phyloP scores from a whole-genome alignment of 2,329 filamentous ascomycete species.

The Diplodia intermedia region DNA sequence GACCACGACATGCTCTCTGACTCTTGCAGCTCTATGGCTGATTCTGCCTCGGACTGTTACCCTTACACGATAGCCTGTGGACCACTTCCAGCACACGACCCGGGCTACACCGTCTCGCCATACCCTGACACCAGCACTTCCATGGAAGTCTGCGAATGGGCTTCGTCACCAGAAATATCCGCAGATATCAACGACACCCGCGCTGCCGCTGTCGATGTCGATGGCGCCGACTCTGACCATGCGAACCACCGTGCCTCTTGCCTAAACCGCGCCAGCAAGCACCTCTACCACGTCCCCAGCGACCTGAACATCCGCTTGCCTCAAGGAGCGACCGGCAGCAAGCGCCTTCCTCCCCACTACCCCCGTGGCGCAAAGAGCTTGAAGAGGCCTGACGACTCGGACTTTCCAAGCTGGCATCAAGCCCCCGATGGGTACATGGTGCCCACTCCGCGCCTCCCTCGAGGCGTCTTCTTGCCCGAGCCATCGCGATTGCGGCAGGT shows the following conservation, averaged over 20 bases:
- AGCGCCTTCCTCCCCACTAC: not conserved
- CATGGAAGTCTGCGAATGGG: constrained; percentile 14
- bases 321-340: not conserved
- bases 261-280: not conserved
- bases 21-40: not conserved
- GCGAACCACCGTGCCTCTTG: not conserved
- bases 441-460: not conserved
- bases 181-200: not conserved
- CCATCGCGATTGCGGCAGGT: not conserved
- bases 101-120: not conserved
- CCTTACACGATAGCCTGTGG: not conserved
- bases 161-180: not conserved
- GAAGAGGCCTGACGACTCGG: not conserved
- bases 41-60: not conserved
- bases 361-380: not conserved
- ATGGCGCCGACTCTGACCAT: not conserved
- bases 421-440: not conserved
- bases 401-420: not conserved
- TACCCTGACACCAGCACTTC: not conserved
- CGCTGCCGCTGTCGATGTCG: not conserved
- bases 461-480: not conserved
- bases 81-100: not conserved
- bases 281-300: not conserved
- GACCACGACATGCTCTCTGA: not conserved
- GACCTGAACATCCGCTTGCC: not conserved